A percentile compares a stretch with the other conserved stretches of the same genome.
Conservation (phyloP, 2,329 filamentous ascomycete genomes). For the Pseudogymnoascus sp. region DNA sequence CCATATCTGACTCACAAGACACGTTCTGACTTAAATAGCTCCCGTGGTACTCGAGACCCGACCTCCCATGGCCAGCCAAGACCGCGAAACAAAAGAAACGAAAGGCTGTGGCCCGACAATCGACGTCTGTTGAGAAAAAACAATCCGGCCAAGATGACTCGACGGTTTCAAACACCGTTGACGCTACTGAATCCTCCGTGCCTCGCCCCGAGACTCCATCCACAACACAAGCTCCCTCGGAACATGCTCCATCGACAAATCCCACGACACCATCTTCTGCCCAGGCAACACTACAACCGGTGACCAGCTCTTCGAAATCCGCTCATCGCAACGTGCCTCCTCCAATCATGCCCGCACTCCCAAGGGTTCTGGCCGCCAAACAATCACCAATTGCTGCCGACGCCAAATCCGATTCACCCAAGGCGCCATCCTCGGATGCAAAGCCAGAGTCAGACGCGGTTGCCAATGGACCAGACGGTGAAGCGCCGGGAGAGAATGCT, state of each 20-base stretch:
- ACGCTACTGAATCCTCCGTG: conserved; percentile 31
- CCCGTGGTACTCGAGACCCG: conserved; percentile 49
- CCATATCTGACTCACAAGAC: not conserved
- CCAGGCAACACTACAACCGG: conserved; percentile 14
- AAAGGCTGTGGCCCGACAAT: not conserved
- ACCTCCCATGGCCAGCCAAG: conserved; percentile 42
- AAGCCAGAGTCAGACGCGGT: not conserved
- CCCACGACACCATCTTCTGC: conserved; percentile 48
- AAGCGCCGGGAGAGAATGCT: not conserved
- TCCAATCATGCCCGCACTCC: conserved; percentile 26
- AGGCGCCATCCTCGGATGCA: not conserved
- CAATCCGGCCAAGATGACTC: not conserved
- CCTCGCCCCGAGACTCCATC: conserved; percentile 40
- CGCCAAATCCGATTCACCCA: conserved; percentile 17
- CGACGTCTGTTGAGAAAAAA: not conserved
- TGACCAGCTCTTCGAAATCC: conserved; percentile 15
- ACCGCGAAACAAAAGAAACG: conserved; percentile 32
- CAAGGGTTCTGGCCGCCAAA: conserved; percentile 25
- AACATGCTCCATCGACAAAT: conserved; percentile 33
- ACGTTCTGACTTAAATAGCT: conserved; percentile 32
- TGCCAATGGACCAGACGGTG: not conserved
- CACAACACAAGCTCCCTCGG: conserved; percentile 32
- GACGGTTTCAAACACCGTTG: not conserved
- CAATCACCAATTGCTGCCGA: conserved; percentile 26
- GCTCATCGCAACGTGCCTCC: not conserved